A percentile compares a stretch with the other conserved stretches of the same genome.
Conservation (phyloP, 371 early-diverging fungal genomes). For the Mortierella sp. region DNA sequence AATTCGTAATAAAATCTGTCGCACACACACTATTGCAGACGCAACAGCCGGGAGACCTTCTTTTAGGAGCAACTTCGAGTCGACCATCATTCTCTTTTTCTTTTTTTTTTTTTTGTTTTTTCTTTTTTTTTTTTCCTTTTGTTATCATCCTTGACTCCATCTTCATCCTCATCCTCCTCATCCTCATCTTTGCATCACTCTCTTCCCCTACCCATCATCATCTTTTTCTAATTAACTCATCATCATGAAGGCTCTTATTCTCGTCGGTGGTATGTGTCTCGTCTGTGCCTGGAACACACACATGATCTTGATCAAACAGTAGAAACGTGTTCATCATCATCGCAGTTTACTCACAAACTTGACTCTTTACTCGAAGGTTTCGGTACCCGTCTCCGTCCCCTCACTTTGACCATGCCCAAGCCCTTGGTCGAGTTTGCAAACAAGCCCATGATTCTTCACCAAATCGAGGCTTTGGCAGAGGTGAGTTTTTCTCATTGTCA, state of each 20-base stretch:
- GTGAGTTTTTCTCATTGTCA: slow-evolving; percentile 58
- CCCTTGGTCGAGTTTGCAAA: slow-evolving; percentile 99
- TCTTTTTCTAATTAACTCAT: not conserved
- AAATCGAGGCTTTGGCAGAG: slow-evolving; percentile 97
- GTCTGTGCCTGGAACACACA: no score
- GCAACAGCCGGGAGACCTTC: not conserved
- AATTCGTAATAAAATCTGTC: no score
- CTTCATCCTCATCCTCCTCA: not conserved
- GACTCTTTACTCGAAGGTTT: slow-evolving; percentile 73
- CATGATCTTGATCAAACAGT: not conserved
- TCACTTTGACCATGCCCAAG: slow-evolving; percentile 98
- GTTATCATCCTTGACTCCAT: not conserved
- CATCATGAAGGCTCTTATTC: slow-evolving; percentile 97
- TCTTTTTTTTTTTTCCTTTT: not conserved
- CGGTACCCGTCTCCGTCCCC: slow-evolving; percentile 98
- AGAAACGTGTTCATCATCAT: not conserved
- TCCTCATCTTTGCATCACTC: not conserved
- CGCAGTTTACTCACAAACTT: not conserved
- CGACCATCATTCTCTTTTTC: not conserved
- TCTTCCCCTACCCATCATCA: not conserved
- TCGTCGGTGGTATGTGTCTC: slow-evolving; percentile 94
- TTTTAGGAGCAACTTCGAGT: not conserved
- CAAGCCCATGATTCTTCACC: slow-evolving; percentile 99
- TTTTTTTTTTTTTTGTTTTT: not conserved
- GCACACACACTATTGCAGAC: not conserved